phyloP scores from a whole-genome alignment of 1,139 yeast species.

The Suhomyces kunorum region DNA sequence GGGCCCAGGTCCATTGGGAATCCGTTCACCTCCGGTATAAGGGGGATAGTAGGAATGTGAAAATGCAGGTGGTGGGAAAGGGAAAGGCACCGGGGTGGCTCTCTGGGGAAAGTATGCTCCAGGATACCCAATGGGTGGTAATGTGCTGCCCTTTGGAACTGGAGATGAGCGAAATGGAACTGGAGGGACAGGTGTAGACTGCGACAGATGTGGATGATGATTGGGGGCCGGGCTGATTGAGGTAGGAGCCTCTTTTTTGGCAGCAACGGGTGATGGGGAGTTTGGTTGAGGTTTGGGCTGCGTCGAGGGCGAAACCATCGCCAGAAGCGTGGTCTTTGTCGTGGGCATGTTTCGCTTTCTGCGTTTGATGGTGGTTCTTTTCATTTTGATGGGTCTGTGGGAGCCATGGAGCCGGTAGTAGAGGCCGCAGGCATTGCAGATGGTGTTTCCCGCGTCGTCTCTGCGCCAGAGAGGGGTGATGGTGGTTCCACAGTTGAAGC shows the following conservation, averaged over 20 bases:
- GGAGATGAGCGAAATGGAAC: constrained; percentile 4
- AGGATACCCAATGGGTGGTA: constrained; percentile 10
- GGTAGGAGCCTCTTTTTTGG: not conserved
- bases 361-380: constrained; percentile 70
- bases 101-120: constrained; percentile 6
- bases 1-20: constrained; percentile 52
- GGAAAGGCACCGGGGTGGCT: constrained; percentile 7
- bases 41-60: constrained; percentile 37
- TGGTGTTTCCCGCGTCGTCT: constrained; percentile 76
- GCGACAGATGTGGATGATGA: not conserved
- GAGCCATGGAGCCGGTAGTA: constrained; percentile 76
- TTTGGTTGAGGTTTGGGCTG: constrained; percentile 2
- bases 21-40: constrained; percentile 36
- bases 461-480: constrained; percentile 89
- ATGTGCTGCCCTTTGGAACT: not conserved
- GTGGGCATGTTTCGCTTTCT: constrained; percentile 52
- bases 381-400: constrained; percentile 78
- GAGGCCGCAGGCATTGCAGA: constrained; percentile 87
- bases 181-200: not conserved
- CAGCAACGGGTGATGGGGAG: not conserved
- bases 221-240: not conserved
- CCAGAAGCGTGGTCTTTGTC: constrained; percentile 1
- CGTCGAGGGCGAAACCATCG: constrained; percentile 1
- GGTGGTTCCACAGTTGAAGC: constrained; percentile 80
- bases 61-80: constrained; percentile 8